A percentile compares a stretch with the other conserved stretches of the same genome.
Conservation (phyloP, 371 early-diverging fungal species). For the Circinella umbellata region DNA sequence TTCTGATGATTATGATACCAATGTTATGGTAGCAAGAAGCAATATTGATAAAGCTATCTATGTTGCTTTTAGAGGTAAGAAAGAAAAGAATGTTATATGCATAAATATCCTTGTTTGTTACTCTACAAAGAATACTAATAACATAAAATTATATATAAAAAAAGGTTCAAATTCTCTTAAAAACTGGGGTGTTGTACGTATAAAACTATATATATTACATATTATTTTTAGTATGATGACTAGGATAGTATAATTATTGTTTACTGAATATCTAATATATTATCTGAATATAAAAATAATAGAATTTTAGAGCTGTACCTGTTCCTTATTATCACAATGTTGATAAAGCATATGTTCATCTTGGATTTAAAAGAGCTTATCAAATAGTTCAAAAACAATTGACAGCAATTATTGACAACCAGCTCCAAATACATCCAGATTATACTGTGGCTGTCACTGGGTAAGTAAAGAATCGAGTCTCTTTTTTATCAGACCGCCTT, state of each 20-base stretch:
- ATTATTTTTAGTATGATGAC: too few species aligned
- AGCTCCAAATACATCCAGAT: not conserved
- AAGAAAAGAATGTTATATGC: too few species aligned
- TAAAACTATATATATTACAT: too few species aligned
- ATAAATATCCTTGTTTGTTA: too few species aligned
- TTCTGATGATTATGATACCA: slow-evolving; percentile 19
- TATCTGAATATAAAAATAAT: not conserved
- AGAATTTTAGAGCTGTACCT: slow-evolving; percentile 15
- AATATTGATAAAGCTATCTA: slow-evolving; percentile 28
- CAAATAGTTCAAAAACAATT: slow-evolving; percentile 12
- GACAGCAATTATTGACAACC: not conserved
- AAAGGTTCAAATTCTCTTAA: not conserved
- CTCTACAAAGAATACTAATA: not conserved
- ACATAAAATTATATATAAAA: too few species aligned
- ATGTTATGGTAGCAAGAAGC: slow-evolving; percentile 21
- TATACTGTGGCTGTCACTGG: not conserved
- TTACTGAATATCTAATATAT: too few species aligned
- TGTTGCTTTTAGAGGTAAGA: slow-evolving; percentile 25
- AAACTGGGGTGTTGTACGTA: slow-evolving; percentile 1
- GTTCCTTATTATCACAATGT: slow-evolving; percentile 16
- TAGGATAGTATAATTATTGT: too few species aligned
- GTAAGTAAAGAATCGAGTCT: not conserved
- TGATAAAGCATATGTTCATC: slow-evolving; percentile 8
- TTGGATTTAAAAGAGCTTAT: slow-evolving; percentile 20
- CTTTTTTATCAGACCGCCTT: too few species aligned